A percentile compares a stretch with the other conserved stretches of the same genome.
Evolutionary conservation across 2,329 filamentous ascomycete species (phyloP).

Genomic region (Tolypocladium cylindrosporum): DNA sequence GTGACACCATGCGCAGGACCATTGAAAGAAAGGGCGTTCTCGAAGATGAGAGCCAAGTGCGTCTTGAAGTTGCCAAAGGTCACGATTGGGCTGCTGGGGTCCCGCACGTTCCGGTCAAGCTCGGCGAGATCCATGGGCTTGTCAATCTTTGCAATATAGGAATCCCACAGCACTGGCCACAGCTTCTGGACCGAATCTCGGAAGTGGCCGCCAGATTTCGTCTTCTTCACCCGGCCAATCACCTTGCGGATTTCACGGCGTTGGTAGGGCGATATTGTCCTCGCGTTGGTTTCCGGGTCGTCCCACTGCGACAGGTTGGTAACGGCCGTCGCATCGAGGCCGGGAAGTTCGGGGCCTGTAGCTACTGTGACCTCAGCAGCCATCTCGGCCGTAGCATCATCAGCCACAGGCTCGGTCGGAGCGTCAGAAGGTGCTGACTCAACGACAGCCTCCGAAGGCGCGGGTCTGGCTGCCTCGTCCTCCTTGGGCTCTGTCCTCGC

Average conservation of each 20-base stretch:
- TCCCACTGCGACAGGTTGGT: slow-evolving; percentile 27
- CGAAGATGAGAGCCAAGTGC: slow-evolving; percentile 68
- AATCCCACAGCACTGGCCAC: slow-evolving; percentile 65
- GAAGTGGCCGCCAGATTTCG: slow-evolving; percentile 69
- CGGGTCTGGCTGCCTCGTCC: slow-evolving; percentile 17
- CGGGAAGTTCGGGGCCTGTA: slow-evolving; percentile 3
- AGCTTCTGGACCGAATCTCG: slow-evolving; percentile 66
- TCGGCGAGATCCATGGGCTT: slow-evolving; percentile 76
- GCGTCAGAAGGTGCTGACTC: background rate
- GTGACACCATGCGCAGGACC: slow-evolving; percentile 68
- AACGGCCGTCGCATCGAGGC: slow-evolving; percentile 10
- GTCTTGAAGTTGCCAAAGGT: slow-evolving; percentile 62
- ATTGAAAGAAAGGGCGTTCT: slow-evolving; percentile 77
- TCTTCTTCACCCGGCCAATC: slow-evolving; percentile 73
- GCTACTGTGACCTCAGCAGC: slow-evolving; percentile 3
- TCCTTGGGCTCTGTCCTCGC: slow-evolving; percentile 58
- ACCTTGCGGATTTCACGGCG: slow-evolving; percentile 54
- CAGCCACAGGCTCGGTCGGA: slow-evolving; percentile 6
- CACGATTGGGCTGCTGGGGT: slow-evolving; percentile 47
- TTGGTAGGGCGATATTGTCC: slow-evolving; percentile 48
- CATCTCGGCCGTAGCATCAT: slow-evolving; percentile 7
- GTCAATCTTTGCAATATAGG: slow-evolving; percentile 58
- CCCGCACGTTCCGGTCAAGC: slow-evolving; percentile 72
- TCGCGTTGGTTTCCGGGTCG: slow-evolving; percentile 31
- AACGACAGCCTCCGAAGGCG: slow-evolving; percentile 8